These are phyloP conservation scores for Coemansia sp. DNA, from an alignment of 192 early-diverging fungal genomes.

Conservation along the genomic window DNA sequence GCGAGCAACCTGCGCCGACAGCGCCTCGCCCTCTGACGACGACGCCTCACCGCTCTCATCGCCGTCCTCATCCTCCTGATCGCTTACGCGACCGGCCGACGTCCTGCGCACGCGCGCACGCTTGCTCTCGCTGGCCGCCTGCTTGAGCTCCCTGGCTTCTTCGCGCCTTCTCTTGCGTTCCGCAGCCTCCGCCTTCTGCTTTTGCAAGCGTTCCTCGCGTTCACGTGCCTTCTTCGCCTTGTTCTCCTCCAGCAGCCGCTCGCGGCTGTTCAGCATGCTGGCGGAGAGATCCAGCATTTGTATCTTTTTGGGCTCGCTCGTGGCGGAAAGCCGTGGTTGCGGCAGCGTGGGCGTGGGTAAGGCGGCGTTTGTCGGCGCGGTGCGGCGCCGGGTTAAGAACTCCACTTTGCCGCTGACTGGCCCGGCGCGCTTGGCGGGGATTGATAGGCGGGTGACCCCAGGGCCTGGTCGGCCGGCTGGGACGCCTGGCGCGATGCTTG, in stretches of 20 bases:
- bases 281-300: constrained; percentile 22
- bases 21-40: constrained; percentile 18
- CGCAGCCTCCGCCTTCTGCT: constrained; percentile 21
- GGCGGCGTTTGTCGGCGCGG: constrained; percentile 13
- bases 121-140: constrained; percentile 8
- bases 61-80: background rate
- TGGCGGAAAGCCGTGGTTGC: background rate
- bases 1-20: background rate
- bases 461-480: background rate
- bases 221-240: constrained; percentile 19
- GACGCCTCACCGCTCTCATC: constrained; percentile 7
- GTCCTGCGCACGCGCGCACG: background rate
- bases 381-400: constrained; percentile 21
- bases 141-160: constrained; percentile 17
- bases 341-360: constrained; percentile 14
- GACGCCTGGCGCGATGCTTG: constrained; percentile 3
- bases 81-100: background rate
- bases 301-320: constrained; percentile 17
- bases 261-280: constrained; percentile 22
- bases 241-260: constrained; percentile 17
- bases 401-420: constrained; percentile 16
- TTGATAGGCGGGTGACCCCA: background rate
- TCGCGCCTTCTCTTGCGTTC: constrained; percentile 37
- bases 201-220: constrained; percentile 25
- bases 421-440: background rate